Base-by-base conservation (phyloP, 2,329 filamentous ascomycete species). In the Colletotrichum sp. region DNA sequence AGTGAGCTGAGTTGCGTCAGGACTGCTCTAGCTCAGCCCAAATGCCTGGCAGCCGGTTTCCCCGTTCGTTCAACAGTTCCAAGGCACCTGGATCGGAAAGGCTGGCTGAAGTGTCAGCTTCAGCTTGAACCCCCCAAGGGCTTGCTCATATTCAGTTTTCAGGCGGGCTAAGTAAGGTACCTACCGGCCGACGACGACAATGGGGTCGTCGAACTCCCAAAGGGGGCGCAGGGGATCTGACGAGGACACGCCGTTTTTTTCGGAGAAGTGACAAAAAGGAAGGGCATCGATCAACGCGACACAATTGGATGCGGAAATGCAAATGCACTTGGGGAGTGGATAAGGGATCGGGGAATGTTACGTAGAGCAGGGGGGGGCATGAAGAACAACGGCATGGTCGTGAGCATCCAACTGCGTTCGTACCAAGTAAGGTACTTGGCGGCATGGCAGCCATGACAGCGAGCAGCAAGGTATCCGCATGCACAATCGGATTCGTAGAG, bases 211-310 rank as follows among this genome's bases (percentile, higher is more conserved):
- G 39, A 48, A 48, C 18, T 48, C 39, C 39, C 18, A n/a, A 48
- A 48, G 39, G 55, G 55, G 66, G 61, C 16, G 66, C 16, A 69
- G 60, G 60, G 58, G 43, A 39, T 27, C 36, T 58, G 58, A 25
- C 30, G 27, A 36, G 48, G 32, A 39, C 36, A 58, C 22, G 30
- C 66, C 66, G 25, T 52, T 55, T 66, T 55, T 66, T 72, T 70
- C 32, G 22, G 72, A 55, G 10, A 67, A 43, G 61, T 66, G 61
- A 71, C 28, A 66, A 62, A 71, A 75, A 62, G 72, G 62, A 64
- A 72, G 28, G 39, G 68, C 32, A 72, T 28, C 55, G 68, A 72
- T 62, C 69, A 48, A 66, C 25, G 8, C 69, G 58, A 36, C 39
- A 48, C 66, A 68, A 62, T 36, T 73, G 65, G 67, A 70, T 48